Evolutionary conservation across 164 flowering plant species (phyloP), one percentile per base, ranked within the genome.

Genomic region (Magnolia changhungtana): DNA sequence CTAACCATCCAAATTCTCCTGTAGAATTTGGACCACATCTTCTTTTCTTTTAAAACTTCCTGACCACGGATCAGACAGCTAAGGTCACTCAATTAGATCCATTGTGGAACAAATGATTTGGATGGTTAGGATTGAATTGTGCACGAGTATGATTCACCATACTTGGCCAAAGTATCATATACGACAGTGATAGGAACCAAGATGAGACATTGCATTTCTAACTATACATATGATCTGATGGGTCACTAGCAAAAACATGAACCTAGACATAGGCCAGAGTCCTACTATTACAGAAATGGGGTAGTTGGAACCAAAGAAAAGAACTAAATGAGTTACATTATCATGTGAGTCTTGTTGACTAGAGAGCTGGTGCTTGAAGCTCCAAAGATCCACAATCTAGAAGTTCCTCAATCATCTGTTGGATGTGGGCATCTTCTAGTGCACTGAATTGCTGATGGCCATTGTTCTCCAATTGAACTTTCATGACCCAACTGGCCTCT

Each of bases 351-450:
- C 45, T 59, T 29, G 61, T 11, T 37, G 24, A 73, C 29, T 63
- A 20, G 11, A 64, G 49, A 64, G 76, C 63, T 23, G 66, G 70
- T 21, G 24, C 45, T 68, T 55, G 77, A 52, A 91, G 83, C 85
- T 89, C 90, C 23, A 91, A 75, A 18, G 88, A 80, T n/a, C 91
- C 88, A 65, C 52, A n/a, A 74, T 91, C 83, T 69, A 91, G 87
- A 79, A 91, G 74, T 69, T 91, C 95, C 79, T 89, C 84, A 20
- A 91, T 91, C 95, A 91, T 91, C 75, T 91, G 91, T 82, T 88
- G 89, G 2, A 91, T 83, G 74, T 91, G 89, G 75, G 89, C 90
- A 67, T 91, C 95, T 79, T 89, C 95, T 20, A 88, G 86, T 7
- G 87, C 85, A 74, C 76, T 80, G 79, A 86, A 85, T 24, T 82